These are phyloP conservation scores for Backusella tarrabulga DNA, from an alignment of 192 early-diverging fungal species.

Conservation along the genomic window DNA sequence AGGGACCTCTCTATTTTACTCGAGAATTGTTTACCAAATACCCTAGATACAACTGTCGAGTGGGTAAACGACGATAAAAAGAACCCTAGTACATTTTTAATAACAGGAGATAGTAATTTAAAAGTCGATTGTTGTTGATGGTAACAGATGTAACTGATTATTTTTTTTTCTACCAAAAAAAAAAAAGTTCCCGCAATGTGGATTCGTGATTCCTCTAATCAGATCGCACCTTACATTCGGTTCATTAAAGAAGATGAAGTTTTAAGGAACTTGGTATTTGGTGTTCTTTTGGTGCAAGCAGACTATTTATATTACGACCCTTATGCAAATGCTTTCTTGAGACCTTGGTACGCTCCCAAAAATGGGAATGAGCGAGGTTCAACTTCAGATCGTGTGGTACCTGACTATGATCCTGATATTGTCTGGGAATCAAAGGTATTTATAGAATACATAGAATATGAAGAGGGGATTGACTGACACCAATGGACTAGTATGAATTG, in stretches of 20 bases:
- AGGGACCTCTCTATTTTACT: conserved; percentile 56
- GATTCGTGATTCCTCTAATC: conserved; percentile 73
- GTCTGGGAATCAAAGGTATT: conserved; percentile 62
- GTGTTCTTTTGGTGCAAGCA: conserved; percentile 58
- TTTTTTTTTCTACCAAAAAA: conserved; percentile 4
- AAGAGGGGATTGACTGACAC: not conserved
- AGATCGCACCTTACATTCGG: conserved; percentile 56
- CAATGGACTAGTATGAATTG: conserved; percentile 43
- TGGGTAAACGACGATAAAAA: conserved; percentile 40
- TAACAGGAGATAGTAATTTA: conserved; percentile 67
- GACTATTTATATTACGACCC: conserved; percentile 34
- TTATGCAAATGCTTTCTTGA: conserved; percentile 69
- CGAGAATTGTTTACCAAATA: conserved; percentile 65
- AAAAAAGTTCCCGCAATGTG: conserved; percentile 60
- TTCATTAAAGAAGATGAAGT: conserved; percentile 36
- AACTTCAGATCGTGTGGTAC: conserved; percentile 42
- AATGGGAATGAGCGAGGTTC: conserved; percentile 31
- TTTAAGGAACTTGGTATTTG: conserved; percentile 49
- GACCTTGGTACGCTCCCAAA: conserved; percentile 40
- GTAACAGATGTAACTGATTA: not conserved
- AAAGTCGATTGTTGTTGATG: not conserved
- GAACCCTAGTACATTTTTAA: conserved; percentile 55
- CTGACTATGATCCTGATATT: conserved; percentile 29
- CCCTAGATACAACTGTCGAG: conserved; percentile 66
- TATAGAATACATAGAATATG: not conserved